Base-by-base conservation (phyloP, 1,284 basidiomycete species). In the Amylostereum areolatum region DNA sequence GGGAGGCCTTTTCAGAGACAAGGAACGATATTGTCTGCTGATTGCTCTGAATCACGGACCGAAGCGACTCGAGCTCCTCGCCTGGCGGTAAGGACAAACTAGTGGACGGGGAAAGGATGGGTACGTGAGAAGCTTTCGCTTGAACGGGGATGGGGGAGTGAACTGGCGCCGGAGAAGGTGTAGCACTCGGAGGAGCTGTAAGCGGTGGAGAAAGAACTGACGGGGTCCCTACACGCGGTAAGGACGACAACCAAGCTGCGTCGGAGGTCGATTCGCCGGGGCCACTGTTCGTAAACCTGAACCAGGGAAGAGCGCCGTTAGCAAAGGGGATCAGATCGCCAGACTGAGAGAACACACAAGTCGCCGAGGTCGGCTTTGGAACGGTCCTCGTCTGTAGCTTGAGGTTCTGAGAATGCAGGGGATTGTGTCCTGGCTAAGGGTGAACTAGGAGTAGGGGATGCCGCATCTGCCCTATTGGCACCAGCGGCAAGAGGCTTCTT, bases 1-100 rank as follows among this genome's bases (percentile, higher is more conserved):
- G 66, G 7, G 77, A 72, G 9, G 77, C 74, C 63, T 87, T 89
- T 61, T 89, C 85, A 3, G 80, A 77, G 31, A 89, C 85, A 5
- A 89, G 69, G 27, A 82, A 60, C 33, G 80, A 71, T 46, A 89
- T 85, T 0, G 81, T 83, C 55, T 79, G 77, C 52, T 78, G 77
- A 55, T 82, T 80, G 56, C 75, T 83, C 57, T 77, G 69, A 31
- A 75, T 62, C 32, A 65, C 57, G 4, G 56, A 47, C 4, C 57
- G 63, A 3, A 70, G 62, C 42, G 65, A 64, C 31, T 69, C 62
- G 5, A 72, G 61, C 33, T 66, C 60, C 41, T 52, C 55, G 25
- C 33, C 47, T 41, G 48, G 18, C 12, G 48, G 52, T 28, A 44
- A 53, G 18, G 56, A 47, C 29, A 37, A 48, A 12, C 48, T 49